Percentiles rank a stretch among this genome's conserved stretches.
These are phyloP conservation scores for Sphaerostilbella broomeana DNA, from an alignment of 2,329 filamentous ascomycete species.

Conservation along the genomic window DNA sequence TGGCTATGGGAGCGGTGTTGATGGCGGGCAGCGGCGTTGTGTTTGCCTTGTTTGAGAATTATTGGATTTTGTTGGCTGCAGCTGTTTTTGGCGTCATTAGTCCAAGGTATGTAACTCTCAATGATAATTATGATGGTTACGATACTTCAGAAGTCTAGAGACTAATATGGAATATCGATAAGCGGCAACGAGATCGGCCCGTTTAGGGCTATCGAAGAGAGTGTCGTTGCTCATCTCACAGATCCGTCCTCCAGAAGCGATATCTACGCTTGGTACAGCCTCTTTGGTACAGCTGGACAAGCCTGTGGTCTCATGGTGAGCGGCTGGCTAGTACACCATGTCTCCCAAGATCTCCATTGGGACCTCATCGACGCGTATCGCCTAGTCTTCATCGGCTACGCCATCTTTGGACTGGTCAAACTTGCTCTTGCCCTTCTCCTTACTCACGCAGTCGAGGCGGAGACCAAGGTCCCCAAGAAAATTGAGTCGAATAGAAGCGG, in stretches of 20 bases:
- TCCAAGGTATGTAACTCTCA: conserved; percentile 28
- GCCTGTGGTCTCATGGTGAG: conserved; percentile 53
- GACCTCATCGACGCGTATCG: conserved; percentile 43
- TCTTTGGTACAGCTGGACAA: conserved; percentile 52
- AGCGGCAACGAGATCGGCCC: conserved; percentile 59
- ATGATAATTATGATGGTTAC: neutral
- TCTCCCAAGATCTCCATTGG: conserved; percentile 40
- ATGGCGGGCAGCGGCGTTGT: conserved; percentile 51
- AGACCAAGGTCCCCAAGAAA: conserved; percentile 9
- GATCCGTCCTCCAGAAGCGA: conserved; percentile 40
- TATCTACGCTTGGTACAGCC: conserved; percentile 56
- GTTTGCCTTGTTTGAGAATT: conserved; percentile 47
- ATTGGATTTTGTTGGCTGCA: conserved; percentile 51
- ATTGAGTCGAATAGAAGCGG: neutral
- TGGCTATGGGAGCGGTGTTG: conserved; percentile 46
- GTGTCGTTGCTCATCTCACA: conserved; percentile 51
- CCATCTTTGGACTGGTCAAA: conserved; percentile 51
- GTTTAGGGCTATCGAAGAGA: conserved; percentile 57
- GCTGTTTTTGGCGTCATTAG: conserved; percentile 57
- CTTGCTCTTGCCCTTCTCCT: conserved; percentile 44
- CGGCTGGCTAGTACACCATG: conserved; percentile 51
- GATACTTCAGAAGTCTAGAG: neutral
- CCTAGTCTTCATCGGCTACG: conserved; percentile 52
- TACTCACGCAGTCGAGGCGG: conserved; percentile 39
- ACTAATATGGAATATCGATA: no score